Percentiles rank a stretch among this genome's conserved stretches.
Conservation (phyloP, 176 grass and related monocot species). For the Oryza brachyantha region DNA sequence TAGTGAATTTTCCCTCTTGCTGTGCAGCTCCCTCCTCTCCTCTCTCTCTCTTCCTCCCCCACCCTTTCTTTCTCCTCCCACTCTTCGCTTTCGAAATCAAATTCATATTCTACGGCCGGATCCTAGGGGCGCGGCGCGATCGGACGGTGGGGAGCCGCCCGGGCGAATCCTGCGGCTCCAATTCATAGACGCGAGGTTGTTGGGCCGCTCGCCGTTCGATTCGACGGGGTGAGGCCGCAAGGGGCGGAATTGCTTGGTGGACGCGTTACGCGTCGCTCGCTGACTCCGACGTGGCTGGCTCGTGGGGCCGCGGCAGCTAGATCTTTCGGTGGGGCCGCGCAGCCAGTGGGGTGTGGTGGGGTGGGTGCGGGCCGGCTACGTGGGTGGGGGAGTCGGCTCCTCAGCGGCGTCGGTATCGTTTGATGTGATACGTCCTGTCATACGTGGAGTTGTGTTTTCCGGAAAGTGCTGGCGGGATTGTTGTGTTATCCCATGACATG, state of each 20-base stretch:
- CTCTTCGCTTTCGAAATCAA: conserved; percentile 88
- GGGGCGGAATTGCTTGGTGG: too few relatives aligned
- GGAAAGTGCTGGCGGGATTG: neutral
- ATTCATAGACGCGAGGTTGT: conserved; percentile 71
- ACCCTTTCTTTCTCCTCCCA: conserved; percentile 70
- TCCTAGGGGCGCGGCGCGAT: conserved; percentile 12
- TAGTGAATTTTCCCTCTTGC: conserved; percentile 44
- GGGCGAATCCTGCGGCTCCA: conserved; percentile 49
- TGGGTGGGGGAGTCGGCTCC: neutral
- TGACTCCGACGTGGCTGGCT: neutral
- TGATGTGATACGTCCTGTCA: conserved; percentile 3
- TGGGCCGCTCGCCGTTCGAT: conserved; percentile 60
- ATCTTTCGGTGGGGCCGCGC: neutral
- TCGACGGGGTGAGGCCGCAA: too few relatives aligned
- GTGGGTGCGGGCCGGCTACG: neutral
- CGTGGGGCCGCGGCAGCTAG: neutral
- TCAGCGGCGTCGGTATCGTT: neutral
- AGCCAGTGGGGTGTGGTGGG: neutral
- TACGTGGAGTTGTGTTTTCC: neutral
- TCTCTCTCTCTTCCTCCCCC: conserved; percentile 31
- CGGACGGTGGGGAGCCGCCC: neutral
- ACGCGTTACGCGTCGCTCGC: neutral
- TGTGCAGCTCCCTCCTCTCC: conserved; percentile 20
- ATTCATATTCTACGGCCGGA: conserved; percentile 87
- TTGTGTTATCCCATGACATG: neutral